A percentile compares a stretch with the other conserved stretches of the same genome.
These are phyloP conservation scores for Tetracladium maxilliforme DNA, from an alignment of 2,329 filamentous ascomycete genomes.

Conservation along the genomic window DNA sequence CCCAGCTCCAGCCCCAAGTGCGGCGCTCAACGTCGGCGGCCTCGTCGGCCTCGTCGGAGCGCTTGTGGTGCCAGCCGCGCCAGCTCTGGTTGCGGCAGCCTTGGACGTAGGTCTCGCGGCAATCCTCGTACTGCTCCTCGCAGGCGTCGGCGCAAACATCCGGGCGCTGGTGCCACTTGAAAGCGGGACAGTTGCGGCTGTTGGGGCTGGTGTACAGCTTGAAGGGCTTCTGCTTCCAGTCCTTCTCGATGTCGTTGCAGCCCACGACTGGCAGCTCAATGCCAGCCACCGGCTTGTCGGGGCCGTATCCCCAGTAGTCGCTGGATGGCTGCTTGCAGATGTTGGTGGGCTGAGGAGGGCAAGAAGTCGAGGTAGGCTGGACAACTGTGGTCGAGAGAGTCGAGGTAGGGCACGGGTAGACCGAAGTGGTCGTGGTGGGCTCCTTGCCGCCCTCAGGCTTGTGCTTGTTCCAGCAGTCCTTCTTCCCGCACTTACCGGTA, in stretches of 20 bases:
- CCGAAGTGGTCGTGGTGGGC: slow-evolving; percentile 18
- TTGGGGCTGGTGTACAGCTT: slow-evolving; percentile 34
- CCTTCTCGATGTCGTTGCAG: slow-evolving; percentile 33
- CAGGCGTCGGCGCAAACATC: slow-evolving; percentile 36
- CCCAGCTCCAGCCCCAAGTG: slow-evolving; percentile 9
- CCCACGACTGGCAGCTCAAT: slow-evolving; percentile 35
- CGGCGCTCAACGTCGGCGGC: slow-evolving; percentile 6
- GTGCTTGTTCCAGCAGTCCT: slow-evolving; percentile 24
- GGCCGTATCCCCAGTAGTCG: slow-evolving; percentile 50
- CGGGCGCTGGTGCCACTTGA: slow-evolving; percentile 18
- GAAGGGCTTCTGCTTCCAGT: slow-evolving; percentile 27
- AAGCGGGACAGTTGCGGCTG: slow-evolving; percentile 26
- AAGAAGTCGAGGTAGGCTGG: slow-evolving; percentile 12
- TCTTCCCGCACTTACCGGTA: slow-evolving; percentile 22
- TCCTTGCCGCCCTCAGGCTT: slow-evolving; percentile 20
- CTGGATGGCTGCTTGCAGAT: slow-evolving; percentile 37
- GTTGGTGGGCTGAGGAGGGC: slow-evolving; percentile 30
- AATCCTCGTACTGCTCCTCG: slow-evolving; percentile 33
- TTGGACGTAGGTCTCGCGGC: slow-evolving; percentile 30
- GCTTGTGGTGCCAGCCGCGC: slow-evolving; percentile 8
- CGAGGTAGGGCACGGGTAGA: slow-evolving; percentile 17
- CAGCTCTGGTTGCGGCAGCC: slow-evolving; percentile 22
- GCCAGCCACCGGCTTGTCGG: slow-evolving; percentile 39
- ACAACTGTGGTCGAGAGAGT: slow-evolving; percentile 13
- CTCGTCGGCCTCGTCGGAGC: slow-evolving; percentile 2